These are phyloP conservation scores for Fusarium sp. DNA, from an alignment of 2,329 filamentous ascomycete species.

Conservation along the genomic window DNA sequence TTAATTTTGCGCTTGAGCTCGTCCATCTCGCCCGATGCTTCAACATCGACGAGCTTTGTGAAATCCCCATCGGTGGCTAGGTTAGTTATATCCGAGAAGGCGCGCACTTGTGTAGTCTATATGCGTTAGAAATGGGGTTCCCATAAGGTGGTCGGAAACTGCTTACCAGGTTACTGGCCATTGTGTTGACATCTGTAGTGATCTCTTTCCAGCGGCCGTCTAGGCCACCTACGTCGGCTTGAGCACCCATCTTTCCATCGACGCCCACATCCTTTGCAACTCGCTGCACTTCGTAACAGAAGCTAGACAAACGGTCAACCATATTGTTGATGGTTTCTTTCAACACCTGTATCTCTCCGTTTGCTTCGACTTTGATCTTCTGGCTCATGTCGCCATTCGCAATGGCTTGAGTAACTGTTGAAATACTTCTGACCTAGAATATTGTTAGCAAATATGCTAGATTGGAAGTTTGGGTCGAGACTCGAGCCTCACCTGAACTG, in stretches of 20 bases:
- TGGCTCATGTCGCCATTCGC: slow-evolving; percentile 96
- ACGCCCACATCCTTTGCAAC: slow-evolving; percentile 97
- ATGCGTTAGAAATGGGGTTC: slow-evolving; percentile 8
- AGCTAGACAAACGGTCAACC: slow-evolving; percentile 94
- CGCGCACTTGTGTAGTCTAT: slow-evolving; percentile 94
- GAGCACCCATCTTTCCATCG: slow-evolving; percentile 97
- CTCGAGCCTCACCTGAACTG: slow-evolving; percentile 65
- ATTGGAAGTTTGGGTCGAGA: not conserved
- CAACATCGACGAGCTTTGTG: slow-evolving; percentile 94
- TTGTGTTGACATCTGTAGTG: slow-evolving; percentile 95
- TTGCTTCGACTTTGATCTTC: slow-evolving; percentile 94
- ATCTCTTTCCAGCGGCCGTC: slow-evolving; percentile 98
- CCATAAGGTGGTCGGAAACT: too few species aligned
- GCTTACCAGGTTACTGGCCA: slow-evolving; percentile 76
- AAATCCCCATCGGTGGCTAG: slow-evolving; percentile 97
- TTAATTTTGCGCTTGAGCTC: slow-evolving; percentile 99
- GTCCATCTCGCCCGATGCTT: slow-evolving; percentile 98
- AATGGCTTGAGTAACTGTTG: slow-evolving; percentile 93
- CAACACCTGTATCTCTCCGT: slow-evolving; percentile 92
- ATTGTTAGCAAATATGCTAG: slow-evolving; percentile 7
- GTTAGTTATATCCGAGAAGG: slow-evolving; percentile 99
- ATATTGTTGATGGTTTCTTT: slow-evolving; percentile 99
- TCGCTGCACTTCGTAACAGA: slow-evolving; percentile 95
- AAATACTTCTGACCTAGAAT: slow-evolving; percentile 83
- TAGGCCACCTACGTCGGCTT: slow-evolving; percentile 92